Conservation (phyloP, 108 stramenopile species). For the Nannochloropsis salina region DNA sequence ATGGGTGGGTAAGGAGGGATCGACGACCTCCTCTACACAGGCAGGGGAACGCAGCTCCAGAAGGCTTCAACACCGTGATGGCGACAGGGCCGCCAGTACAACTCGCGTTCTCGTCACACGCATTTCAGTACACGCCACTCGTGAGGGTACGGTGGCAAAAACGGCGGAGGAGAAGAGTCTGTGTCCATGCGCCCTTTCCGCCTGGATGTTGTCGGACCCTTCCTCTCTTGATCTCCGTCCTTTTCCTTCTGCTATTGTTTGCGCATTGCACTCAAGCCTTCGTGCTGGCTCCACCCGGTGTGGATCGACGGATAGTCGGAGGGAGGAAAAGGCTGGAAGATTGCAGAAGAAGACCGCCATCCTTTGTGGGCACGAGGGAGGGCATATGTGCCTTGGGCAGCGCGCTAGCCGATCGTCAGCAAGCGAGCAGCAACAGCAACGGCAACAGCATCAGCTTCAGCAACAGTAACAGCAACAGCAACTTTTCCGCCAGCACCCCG, state of each 20-base stretch:
- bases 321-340: neutral
- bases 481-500: neutral
- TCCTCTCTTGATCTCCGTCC: neutral
- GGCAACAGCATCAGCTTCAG: neutral
- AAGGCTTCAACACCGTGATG: no score
- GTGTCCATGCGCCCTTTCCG: neutral
- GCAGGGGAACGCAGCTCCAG: no score
- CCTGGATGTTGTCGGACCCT: neutral
- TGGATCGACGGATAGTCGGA: neutral
- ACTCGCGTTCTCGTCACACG: no score
- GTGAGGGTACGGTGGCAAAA: neutral
- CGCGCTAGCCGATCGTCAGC: neutral
- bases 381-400: neutral
- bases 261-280: neutral
- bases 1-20: no score
- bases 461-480: neutral
- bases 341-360: neutral
- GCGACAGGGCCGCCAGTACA: no score
- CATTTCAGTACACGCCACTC: no score
- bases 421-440: neutral
- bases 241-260: neutral
- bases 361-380: slow-evolving; percentile 7
- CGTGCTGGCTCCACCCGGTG: neutral
- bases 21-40: no score
- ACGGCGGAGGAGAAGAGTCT: slow-evolving; percentile 19